Percentiles rank a stretch among this genome's conserved stretches.
These are phyloP conservation scores for Helotiales sp. DNA, from an alignment of 2,329 filamentous ascomycete genomes.

Conservation along the genomic window DNA sequence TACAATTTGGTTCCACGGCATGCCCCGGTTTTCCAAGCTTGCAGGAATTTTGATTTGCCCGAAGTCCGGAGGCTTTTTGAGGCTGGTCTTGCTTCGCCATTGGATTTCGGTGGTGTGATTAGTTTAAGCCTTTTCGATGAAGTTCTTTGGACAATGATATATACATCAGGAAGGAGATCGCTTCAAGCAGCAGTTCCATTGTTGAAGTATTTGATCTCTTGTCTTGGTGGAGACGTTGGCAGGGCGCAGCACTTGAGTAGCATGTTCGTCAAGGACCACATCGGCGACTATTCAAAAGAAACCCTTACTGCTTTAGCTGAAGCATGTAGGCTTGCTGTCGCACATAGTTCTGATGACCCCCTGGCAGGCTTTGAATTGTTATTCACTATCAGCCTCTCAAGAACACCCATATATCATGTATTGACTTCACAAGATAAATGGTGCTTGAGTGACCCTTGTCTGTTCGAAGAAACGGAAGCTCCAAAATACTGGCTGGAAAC, in stretches of 20 bases:
- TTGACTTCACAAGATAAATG: not conserved
- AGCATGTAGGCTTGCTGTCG: not conserved
- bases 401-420: not conserved
- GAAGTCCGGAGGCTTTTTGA: not conserved
- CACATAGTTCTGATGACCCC: not conserved
- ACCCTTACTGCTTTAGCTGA: not conserved
- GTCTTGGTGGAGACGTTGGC: not conserved
- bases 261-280: not conserved
- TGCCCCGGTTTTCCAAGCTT: not conserved
- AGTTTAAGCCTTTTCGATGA: not conserved
- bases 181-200: not conserved
- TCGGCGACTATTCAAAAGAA: not conserved
- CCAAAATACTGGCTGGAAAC: not conserved
- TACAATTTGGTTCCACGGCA: not conserved
- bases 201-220: not conserved
- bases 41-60: not conserved
- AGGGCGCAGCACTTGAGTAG: not conserved
- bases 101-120: not conserved
- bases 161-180: not conserved
- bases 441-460: not conserved
- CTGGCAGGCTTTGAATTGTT: not conserved
- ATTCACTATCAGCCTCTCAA: not conserved
- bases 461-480: not conserved
- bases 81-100: not conserved
- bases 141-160: not conserved